phyloP scores from a whole-genome alignment of 441 rosid species.

The Erysimum pusillum region DNA sequence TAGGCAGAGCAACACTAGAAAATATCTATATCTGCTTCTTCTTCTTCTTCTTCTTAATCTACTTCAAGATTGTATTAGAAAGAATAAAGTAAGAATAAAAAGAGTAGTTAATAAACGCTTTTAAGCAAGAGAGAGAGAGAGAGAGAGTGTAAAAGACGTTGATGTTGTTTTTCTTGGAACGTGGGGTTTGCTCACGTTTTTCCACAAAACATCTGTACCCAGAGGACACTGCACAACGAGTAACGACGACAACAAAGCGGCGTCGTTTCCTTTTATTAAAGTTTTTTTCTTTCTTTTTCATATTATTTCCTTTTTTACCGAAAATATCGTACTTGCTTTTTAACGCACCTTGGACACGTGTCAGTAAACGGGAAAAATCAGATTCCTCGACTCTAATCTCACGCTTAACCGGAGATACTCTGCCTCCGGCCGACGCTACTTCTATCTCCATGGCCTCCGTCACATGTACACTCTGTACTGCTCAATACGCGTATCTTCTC shows the following conservation, averaged over 20 bases:
- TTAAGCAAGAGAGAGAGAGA: slow-evolving; percentile 8
- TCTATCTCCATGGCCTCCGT: not conserved
- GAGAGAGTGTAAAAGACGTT: slow-evolving; percentile 24
- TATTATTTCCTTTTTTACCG: not conserved
- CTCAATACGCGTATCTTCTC: slow-evolving; percentile 10
- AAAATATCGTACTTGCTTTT: slow-evolving; percentile 16
- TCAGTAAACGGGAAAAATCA: not conserved
- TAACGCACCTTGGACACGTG: slow-evolving; percentile 30
- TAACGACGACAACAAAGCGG: slow-evolving; percentile 33
- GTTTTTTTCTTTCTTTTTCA: not conserved
- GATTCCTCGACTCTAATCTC: slow-evolving; percentile 26
- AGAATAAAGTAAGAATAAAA: not conserved
- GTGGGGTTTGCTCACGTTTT: slow-evolving; percentile 50
- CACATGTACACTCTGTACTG: not conserved
- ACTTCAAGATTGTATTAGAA: not conserved
- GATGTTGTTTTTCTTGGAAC: slow-evolving; percentile 35
- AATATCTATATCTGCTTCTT: too few relatives aligned
- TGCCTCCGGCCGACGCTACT: not conserved
- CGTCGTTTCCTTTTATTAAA: slow-evolving; percentile 35
- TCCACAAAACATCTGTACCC: slow-evolving; percentile 44
- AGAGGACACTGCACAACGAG: not conserved
- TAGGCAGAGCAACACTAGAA: slow-evolving; percentile 26
- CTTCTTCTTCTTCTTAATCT: not conserved
- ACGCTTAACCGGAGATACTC: slow-evolving; percentile 7
- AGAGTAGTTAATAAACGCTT: slow-evolving; percentile 45